Evolutionary conservation across 108 stramenopile genomes (phyloP).

Genomic region (Cyclostephanos invisitatus): DNA sequence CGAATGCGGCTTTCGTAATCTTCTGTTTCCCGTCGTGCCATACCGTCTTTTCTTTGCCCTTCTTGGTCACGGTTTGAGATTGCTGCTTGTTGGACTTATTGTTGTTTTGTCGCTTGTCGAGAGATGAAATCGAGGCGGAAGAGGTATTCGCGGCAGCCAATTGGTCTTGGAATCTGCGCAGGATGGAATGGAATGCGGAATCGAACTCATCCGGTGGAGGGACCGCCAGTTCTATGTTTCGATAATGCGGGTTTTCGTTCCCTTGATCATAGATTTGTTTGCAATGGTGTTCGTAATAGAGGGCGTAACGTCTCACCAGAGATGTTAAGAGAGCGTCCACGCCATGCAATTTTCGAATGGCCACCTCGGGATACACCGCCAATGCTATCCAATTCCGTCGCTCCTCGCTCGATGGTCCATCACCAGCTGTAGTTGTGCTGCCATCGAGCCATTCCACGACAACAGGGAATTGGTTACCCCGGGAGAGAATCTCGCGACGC

Average conservation of each 20-base stretch:
- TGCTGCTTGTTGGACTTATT: constrained; percentile 23
- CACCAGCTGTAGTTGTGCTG: neutral
- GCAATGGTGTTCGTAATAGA: constrained; percentile 39
- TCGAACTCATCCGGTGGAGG: constrained; percentile 41
- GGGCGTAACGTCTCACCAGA: constrained; percentile 21
- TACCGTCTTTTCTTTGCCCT: constrained; percentile 75
- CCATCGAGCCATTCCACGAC: constrained; percentile 41
- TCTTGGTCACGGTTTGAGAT: constrained; percentile 30
- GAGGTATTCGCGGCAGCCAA: constrained; percentile 12
- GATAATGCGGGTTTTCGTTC: neutral
- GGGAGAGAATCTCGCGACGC: constrained; percentile 31
- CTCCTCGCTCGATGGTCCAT: constrained; percentile 6
- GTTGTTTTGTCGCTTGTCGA: constrained; percentile 22
- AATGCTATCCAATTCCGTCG: constrained; percentile 35
- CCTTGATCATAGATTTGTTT: constrained; percentile 3
- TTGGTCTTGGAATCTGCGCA: constrained; percentile 48
- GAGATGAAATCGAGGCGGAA: constrained; percentile 10
- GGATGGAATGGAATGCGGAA: constrained; percentile 32
- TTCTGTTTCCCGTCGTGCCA: constrained; percentile 87
- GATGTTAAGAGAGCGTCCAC: constrained; percentile 32
- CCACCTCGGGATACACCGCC: constrained; percentile 42
- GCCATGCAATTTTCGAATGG: constrained; percentile 32
- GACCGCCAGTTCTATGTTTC: constrained; percentile 22
- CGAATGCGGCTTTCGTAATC: constrained; percentile 78
- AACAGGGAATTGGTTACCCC: constrained; percentile 9